Percentiles rank a stretch among this genome's conserved stretches.
phyloP scores from a whole-genome alignment of 768 basidiomycete genomes.

The Pleurotus djamor region DNA sequence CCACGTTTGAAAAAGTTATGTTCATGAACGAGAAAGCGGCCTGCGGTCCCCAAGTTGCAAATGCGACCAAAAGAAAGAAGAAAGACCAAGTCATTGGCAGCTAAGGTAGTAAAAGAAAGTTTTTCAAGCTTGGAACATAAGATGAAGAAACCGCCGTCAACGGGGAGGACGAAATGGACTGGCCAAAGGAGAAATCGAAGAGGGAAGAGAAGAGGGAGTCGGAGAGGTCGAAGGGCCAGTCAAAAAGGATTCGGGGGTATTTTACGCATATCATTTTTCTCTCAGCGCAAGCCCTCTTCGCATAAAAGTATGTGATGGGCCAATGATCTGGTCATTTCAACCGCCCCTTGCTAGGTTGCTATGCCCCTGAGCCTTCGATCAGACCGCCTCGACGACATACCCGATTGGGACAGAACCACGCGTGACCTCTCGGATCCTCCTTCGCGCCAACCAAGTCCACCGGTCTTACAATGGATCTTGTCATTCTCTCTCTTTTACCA shows the following conservation, averaged over 20 bases:
- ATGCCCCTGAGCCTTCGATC: background rate
- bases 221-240: background rate
- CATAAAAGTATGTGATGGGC: background rate
- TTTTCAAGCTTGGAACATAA: constrained; percentile 5
- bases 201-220: constrained; percentile 19
- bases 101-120: constrained; percentile 14
- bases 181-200: constrained; percentile 25
- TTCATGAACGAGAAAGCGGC: constrained; percentile 34
- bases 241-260: background rate
- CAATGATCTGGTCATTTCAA: constrained; percentile 2
- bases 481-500: constrained; percentile 10
- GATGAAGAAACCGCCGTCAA: constrained; percentile 18
- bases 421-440: constrained; percentile 3
- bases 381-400: background rate
- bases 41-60: constrained; percentile 36
- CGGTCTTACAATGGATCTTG: background rate
- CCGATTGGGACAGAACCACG: background rate
- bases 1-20: constrained; percentile 39
- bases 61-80: constrained; percentile 22
- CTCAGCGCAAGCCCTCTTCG: background rate
- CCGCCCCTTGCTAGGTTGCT: background rate
- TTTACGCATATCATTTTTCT: constrained; percentile 5
- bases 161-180: constrained; percentile 21
- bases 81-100: constrained; percentile 11
- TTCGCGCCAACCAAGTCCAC: background rate